Conservation (phyloP, 1,284 basidiomycete genomes). For the Ceratobasidium theobromae region DNA sequence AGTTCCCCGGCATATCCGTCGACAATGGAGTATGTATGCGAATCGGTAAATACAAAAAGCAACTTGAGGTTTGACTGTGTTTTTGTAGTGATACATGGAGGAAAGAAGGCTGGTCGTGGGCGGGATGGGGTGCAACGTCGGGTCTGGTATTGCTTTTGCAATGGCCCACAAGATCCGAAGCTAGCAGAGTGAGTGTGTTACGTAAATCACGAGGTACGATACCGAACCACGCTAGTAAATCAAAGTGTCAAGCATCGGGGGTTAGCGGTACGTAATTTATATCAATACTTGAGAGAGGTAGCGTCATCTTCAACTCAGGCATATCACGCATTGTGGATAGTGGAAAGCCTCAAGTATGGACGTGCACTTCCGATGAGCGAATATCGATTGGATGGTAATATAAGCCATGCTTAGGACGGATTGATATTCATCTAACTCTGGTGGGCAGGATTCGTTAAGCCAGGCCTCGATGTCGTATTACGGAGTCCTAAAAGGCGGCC, state of each 20-base stretch:
- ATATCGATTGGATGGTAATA: conserved; percentile 14
- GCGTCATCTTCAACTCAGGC: background rate
- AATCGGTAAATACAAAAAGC: too few species aligned
- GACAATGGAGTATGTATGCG: conserved; percentile 31
- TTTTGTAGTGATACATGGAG: conserved; percentile 9
- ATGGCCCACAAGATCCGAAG: conserved; percentile 22
- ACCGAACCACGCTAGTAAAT: conserved; percentile 13
- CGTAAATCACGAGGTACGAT: background rate
- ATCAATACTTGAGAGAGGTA: too few species aligned
- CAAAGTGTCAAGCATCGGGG: conserved; percentile 20
- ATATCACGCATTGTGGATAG: conserved; percentile 26
- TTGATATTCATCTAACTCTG: background rate
- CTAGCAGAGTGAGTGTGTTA: conserved; percentile 18
- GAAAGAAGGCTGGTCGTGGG: conserved; percentile 23
- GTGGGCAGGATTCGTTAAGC: background rate
- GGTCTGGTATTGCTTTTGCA: conserved; percentile 29
- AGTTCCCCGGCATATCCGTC: conserved; percentile 22
- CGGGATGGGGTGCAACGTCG: conserved; percentile 22
- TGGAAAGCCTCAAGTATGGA: conserved; percentile 9
- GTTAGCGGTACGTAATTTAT: conserved; percentile 3
- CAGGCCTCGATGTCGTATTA: conserved; percentile 17
- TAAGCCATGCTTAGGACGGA: too few species aligned
- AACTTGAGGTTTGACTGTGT: background rate
- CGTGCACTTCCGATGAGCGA: conserved; percentile 9
- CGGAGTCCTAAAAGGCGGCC: conserved; percentile 5